Evolutionary conservation across 2,329 filamentous ascomycete genomes (phyloP).

Genomic region (Fusarium euwallaceae): DNA sequence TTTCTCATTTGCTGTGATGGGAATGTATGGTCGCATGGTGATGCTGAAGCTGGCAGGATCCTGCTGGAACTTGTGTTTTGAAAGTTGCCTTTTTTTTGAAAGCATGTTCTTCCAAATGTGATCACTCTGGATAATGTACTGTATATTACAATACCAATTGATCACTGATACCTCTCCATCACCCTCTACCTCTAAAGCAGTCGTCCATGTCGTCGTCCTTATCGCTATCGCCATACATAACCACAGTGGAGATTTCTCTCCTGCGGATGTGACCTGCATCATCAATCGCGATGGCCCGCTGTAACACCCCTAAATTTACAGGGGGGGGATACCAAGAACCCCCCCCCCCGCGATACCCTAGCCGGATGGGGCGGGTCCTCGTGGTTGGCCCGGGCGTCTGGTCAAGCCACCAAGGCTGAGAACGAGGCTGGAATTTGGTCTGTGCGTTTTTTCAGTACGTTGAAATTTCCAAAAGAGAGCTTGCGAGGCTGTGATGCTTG

Average conservation of each 20-base stretch:
- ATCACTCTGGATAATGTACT: not conserved
- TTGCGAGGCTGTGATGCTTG: constrained; percentile 18
- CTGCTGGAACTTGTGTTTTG: not conserved
- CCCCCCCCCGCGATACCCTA: not conserved
- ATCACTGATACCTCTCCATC: not conserved
- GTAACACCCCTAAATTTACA: constrained; percentile 18
- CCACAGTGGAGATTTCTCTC: constrained; percentile 8
- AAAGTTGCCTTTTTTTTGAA: not conserved
- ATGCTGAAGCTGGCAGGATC: not conserved
- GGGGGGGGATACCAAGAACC: not conserved
- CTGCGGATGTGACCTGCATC: constrained; percentile 10
- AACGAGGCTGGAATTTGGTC: constrained; percentile 32
- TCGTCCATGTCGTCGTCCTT: constrained; percentile 28
- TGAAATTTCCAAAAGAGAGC: constrained; percentile 16
- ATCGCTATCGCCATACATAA: constrained; percentile 33
- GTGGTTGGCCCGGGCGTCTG: not conserved
- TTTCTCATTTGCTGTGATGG: not conserved
- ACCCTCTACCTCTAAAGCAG: not conserved
- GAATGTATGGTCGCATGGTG: not conserved
- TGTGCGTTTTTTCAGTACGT: constrained; percentile 16
- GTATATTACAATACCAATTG: not conserved
- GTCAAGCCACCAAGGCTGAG: constrained; percentile 38
- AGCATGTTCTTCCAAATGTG: not conserved
- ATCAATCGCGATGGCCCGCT: constrained; percentile 18
- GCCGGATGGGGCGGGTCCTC: not conserved